Base-by-base conservation (phyloP, 1,284 basidiomycete species). In the Austroboletus rostrupii region DNA sequence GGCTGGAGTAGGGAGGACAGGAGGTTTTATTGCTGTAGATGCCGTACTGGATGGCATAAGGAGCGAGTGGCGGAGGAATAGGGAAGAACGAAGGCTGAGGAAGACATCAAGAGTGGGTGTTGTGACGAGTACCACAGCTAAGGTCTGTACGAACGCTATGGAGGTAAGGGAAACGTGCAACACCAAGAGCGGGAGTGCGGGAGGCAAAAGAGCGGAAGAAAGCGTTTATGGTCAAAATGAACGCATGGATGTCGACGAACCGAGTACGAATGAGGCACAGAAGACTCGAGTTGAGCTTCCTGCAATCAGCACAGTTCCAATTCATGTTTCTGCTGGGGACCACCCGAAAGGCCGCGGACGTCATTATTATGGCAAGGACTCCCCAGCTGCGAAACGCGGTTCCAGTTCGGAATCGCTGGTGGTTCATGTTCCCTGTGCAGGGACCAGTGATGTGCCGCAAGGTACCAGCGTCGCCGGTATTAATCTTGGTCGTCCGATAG, bases 1-100 rank as follows among this genome's bases (percentile, higher is more conserved):
- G 17, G 93, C 93, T 0, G 93, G 93, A 14, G 91, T 96, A 5
- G 93, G 93, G 0, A 79, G 93, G 35, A 97, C 94, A 0, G 93
- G 93, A 21, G 90, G 90, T 36, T 97, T 90, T 67, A 93, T 97
- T 62, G 83, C 90, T 12, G 81, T 95, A 5, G 92, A 95, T 67
- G 87, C 92, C 2, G 77, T 94, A 35, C 71, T 95, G 38, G 91
- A 95, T 61, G 87, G 81, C 0, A 72, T 96, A 3, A 73, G 81
- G 53, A 70, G 78, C 36, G 90, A 92, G 66, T 61, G 87, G 61
- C 67, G 71, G 51, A 74, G 66, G 54, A 56, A 59, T 7, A 51
- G 52, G 35, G 57, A 58, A 20, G 55, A 47, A 21, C 49, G 53
- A n/a, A 53, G 31, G 29, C 31, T 19, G 36, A 56, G 43, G 47